Base-by-base conservation (phyloP, 2,329 filamentous ascomycete genomes). In the Neonectria ditissima region DNA sequence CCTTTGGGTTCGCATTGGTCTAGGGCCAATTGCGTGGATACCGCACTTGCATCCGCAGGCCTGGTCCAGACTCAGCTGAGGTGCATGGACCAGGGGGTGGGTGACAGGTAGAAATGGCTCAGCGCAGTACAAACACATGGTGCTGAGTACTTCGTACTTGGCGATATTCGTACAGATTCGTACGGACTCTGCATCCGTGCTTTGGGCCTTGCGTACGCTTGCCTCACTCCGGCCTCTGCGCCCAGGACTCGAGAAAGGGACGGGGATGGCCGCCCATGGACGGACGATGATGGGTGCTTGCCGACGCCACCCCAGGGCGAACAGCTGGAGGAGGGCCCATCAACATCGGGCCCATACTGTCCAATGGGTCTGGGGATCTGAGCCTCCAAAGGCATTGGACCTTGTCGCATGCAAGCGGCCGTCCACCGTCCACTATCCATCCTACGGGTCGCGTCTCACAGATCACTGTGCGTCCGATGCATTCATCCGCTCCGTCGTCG, bases 11-110 rank as follows among this genome's bases (percentile, higher is more conserved):
- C 54, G 59, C 62, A 51, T 66, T 59, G 50, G 55, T 28, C 54
- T 66, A 54, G 58, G 62, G 54, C 65, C 50, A 59, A 59, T 64
- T 61, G 50, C 61, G 60, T 60, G 44, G 52, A 50, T 43, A 53
- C 59, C 50, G 55, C 58, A 66, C 55, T 48, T 48, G 66, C 62
- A 67, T 64, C 34, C 53, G 50, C 56, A 41, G 68, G 53, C 63
- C 58, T 61, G 68, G 65, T 62, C 68, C 61, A 73, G 70, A 72
- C 66, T 74, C 72, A 73, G 73, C 70, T 69, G 68, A 69, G 65
- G 65, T 60, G 63, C 65, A 69, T 67, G 63, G 63, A 50, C 66
- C 68, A 69, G 64, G 65, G 41, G 59, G 65, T 54, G 59, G 37
- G 37, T 52, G 62, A 55, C 28, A 30, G 53, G 43, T 52, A 34